phyloP scores from a whole-genome alignment of 2,329 filamentous ascomycete genomes.

The Neoarthrinium moseri region DNA sequence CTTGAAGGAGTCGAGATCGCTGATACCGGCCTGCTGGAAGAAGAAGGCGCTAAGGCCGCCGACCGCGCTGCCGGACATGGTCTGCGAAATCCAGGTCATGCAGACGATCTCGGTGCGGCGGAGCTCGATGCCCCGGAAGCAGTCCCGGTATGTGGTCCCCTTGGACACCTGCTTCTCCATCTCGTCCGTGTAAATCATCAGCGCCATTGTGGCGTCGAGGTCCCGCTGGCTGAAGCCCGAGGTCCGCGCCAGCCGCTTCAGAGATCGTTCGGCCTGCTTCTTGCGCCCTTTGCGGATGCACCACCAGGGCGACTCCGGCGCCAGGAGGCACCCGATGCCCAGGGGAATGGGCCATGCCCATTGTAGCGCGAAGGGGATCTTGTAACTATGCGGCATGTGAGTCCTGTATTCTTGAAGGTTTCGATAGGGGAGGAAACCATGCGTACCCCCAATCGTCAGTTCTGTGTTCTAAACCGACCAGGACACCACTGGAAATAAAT shows the following conservation, averaged over 20 bases:
- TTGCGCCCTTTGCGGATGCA: slow-evolving; percentile 37
- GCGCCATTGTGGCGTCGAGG: slow-evolving; percentile 37
- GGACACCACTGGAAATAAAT: slow-evolving; percentile 33
- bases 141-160: slow-evolving; percentile 44
- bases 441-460: slow-evolving; percentile 33
- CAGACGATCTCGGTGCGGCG: slow-evolving; percentile 43
- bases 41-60: slow-evolving; percentile 34
- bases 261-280: slow-evolving; percentile 31
- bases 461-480: slow-evolving; percentile 29
- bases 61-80: slow-evolving; percentile 28
- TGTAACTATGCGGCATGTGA: slow-evolving; percentile 35
- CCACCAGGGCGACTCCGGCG: slow-evolving; percentile 47
- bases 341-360: slow-evolving; percentile 44
- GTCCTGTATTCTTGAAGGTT: too few species aligned
- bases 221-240: slow-evolving; percentile 25
- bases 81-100: slow-evolving; percentile 32
- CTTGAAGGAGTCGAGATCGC: slow-evolving; percentile 28
- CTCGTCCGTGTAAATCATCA: slow-evolving; percentile 44
- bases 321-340: slow-evolving; percentile 34
- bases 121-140: slow-evolving; percentile 43
- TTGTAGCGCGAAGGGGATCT: slow-evolving; percentile 42
- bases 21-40: slow-evolving; percentile 34
- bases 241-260: slow-evolving; percentile 31
- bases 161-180: slow-evolving; percentile 37
- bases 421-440: too few species aligned